These are phyloP conservation scores for Mikania micrantha DNA, from an alignment of 129 eudicot genomes.

Conservation along the genomic window DNA sequence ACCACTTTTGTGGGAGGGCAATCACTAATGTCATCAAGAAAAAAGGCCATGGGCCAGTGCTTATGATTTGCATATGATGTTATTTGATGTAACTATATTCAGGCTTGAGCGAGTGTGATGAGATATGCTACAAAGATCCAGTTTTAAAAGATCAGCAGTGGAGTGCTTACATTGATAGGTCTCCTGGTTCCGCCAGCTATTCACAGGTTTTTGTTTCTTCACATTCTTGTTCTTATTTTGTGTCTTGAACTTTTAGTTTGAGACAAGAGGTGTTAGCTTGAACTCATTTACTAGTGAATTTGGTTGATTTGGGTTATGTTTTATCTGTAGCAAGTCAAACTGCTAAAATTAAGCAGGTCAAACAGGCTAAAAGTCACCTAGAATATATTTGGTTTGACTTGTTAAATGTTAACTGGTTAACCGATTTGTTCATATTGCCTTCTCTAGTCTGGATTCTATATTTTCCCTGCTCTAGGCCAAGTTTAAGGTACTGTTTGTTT, in stretches of 20 bases:
- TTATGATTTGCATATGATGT: neutral
- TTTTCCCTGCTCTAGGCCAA: neutral
- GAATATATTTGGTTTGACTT: too few species aligned
- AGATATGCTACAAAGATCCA: constrained; percentile 85
- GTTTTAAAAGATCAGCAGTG: constrained; percentile 73
- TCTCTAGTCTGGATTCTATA: neutral
- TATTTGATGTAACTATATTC: neutral
- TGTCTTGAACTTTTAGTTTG: constrained; percentile 1
- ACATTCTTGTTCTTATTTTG: neutral
- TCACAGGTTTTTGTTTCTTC: constrained; percentile 51
- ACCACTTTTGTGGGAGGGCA: too few species aligned
- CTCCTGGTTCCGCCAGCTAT: constrained; percentile 74
- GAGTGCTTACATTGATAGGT: constrained; percentile 91
- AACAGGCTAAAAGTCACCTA: neutral
- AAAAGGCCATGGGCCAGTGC: too few species aligned
- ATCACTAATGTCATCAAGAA: too few species aligned
- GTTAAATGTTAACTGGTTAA: too few species aligned
- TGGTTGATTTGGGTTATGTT: neutral
- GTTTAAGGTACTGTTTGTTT: too few species aligned
- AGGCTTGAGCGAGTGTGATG: constrained; percentile 68
- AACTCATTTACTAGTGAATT: neutral
- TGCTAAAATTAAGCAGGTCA: neutral
- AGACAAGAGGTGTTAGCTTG: too few species aligned
- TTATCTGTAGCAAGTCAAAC: neutral
- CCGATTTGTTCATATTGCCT: neutral